These are phyloP conservation scores for Volutella citrinella DNA, from an alignment of 2,329 filamentous ascomycete species.

Conservation along the genomic window DNA sequence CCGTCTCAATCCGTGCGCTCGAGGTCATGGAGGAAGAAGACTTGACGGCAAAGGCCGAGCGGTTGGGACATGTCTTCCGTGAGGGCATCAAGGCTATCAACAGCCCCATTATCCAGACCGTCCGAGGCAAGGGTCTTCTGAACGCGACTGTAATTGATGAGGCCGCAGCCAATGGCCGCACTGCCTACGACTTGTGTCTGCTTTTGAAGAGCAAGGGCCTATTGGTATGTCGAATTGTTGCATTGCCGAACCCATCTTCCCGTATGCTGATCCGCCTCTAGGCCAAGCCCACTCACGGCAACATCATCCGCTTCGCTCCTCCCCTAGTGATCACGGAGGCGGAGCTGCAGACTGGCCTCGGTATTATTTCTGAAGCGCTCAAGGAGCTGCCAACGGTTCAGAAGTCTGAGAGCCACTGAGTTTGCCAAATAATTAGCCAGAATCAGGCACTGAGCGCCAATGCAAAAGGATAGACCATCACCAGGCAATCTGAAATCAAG, in stretches of 20 bases:
- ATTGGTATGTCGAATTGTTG: conserved; percentile 78
- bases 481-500: no score
- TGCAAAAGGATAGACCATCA: no score
- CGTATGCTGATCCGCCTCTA: no score
- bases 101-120: conserved; percentile 73
- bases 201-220: conserved; percentile 93
- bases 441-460: no score
- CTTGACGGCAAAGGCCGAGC: conserved; percentile 78
- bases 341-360: conserved; percentile 74
- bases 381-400: conserved; percentile 67
- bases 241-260: no score
- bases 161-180: conserved; percentile 75
- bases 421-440: no score
- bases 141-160: conserved; percentile 98
- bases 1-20: conserved; percentile 90
- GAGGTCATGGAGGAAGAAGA: conserved; percentile 92
- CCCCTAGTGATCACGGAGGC: conserved; percentile 90
- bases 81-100: conserved; percentile 72
- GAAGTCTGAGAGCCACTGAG: conserved; percentile 36
- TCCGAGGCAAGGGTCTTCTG: conserved; percentile 89
- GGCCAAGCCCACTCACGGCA: conserved; percentile 98
- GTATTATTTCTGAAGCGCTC: conserved; percentile 78
- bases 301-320: conserved; percentile 95
- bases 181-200: conserved; percentile 95
- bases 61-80: conserved; percentile 79